Evolutionary conservation across 306 rosid species (phyloP).

Genomic region (Glycine soja): DNA sequence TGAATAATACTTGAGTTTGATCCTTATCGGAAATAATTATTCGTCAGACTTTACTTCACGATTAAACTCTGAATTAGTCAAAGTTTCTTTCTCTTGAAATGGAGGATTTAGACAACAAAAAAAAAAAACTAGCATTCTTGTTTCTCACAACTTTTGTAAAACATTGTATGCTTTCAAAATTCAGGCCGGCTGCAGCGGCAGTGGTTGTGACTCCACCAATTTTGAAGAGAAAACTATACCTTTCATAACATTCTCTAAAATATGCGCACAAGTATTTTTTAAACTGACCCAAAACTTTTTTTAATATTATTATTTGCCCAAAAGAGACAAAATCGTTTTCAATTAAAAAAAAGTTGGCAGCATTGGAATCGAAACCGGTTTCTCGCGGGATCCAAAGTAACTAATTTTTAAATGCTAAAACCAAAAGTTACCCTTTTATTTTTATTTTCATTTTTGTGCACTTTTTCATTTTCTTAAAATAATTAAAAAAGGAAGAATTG

Average conservation of each 20-base stretch:
- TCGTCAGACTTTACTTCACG: no score
- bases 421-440: not conserved
- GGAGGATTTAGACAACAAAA: no score
- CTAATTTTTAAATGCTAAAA: slow-evolving; percentile 35
- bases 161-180: no score
- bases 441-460: not conserved
- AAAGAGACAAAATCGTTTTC: not conserved
- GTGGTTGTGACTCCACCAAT: not conserved
- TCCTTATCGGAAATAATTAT: no score
- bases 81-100: no score
- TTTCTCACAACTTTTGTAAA: no score
- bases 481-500: not conserved
- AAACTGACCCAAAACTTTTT: not conserved
- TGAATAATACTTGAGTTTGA: accelerated
- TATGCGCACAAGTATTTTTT: not conserved
- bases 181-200: not conserved
- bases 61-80: no score
- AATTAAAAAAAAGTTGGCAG: not conserved
- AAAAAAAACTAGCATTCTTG: no score
- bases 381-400: slow-evolving; percentile 46
- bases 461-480: not conserved
- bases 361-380: not conserved
- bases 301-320: not conserved
- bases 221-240: not conserved
- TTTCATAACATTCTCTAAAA: not conserved